These are phyloP conservation scores for Endothia cerciana DNA, from an alignment of 2,329 filamentous ascomycete species.

Conservation along the genomic window DNA sequence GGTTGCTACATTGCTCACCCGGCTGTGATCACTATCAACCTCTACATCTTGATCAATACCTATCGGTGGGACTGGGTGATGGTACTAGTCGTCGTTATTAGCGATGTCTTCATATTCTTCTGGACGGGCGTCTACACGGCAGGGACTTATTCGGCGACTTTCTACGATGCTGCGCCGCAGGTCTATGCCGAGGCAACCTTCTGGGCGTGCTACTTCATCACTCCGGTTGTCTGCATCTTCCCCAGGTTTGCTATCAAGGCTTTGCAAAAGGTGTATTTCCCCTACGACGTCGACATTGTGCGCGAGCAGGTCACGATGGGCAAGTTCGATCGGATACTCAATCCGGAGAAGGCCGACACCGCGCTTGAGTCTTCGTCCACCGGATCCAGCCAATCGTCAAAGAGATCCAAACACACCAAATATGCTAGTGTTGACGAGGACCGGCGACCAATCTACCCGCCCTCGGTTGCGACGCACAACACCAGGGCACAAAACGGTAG, in stretches of 20 bases:
- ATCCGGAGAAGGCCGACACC: constrained; percentile 43
- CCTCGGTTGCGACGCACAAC: constrained; percentile 83
- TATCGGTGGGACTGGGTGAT: constrained; percentile 99
- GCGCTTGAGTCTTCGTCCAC: constrained; percentile 50
- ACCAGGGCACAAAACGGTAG: constrained; percentile 88
- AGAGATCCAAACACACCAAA: constrained; percentile 60
- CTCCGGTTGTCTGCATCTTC: constrained; percentile 79
- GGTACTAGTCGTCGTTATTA: constrained; percentile 78
- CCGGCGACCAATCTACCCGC: constrained; percentile 88
- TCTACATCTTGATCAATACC: constrained; percentile 93
- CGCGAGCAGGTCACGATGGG: constrained; percentile 88
- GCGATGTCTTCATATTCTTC: constrained; percentile 86
- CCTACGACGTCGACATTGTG: constrained; percentile 92
- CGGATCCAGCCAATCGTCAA: constrained; percentile 63
- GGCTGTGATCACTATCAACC: constrained; percentile 85
- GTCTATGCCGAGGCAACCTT: constrained; percentile 82
- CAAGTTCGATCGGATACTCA: constrained; percentile 72
- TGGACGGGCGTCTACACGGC: constrained; percentile 88
- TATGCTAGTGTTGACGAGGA: constrained; percentile 80
- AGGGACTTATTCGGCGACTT: constrained; percentile 51
- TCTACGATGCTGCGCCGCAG: constrained; percentile 79
- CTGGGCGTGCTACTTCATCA: constrained; percentile 83
- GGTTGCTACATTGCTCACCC: constrained; percentile 86
- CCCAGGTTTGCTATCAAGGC: constrained; percentile 87
- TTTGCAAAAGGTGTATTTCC: constrained; percentile 91